Percentiles rank a stretch among this genome's conserved stretches.
Evolutionary conservation across 2,329 filamentous ascomycete species (phyloP).

Genomic region (Aspergillus sp.): DNA sequence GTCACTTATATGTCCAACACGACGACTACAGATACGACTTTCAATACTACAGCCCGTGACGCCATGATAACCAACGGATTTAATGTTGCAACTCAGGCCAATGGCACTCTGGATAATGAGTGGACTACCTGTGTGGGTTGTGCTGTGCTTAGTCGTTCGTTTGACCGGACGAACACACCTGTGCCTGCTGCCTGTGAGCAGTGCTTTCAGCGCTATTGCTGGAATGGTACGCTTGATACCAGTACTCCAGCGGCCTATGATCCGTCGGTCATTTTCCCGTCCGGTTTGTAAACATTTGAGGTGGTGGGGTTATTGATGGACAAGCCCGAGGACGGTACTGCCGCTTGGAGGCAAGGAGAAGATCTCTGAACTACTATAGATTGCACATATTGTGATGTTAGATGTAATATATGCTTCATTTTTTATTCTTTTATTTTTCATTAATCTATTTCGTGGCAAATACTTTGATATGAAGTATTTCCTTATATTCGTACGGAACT

Average conservation of each 20-base stretch:
- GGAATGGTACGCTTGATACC: constrained; percentile 69
- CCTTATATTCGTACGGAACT: too few relatives aligned
- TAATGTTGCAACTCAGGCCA: constrained; percentile 75
- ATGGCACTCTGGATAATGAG: constrained; percentile 67
- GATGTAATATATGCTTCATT: too few relatives aligned
- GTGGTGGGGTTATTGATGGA: too few relatives aligned
- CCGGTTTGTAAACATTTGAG: too few relatives aligned
- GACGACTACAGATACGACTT: constrained; percentile 69
- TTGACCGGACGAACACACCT: constrained; percentile 65
- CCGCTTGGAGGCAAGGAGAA: too few relatives aligned
- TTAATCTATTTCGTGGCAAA: too few relatives aligned
- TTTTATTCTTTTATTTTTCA: too few relatives aligned
- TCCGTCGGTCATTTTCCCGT: not conserved
- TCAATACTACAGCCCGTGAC: constrained; percentile 67
- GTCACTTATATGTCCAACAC: constrained; percentile 75
- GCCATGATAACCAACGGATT: constrained; percentile 81
- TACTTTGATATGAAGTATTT: too few relatives aligned
- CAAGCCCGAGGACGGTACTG: too few relatives aligned
- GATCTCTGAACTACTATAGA: too few relatives aligned
- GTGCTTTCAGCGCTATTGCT: constrained; percentile 83
- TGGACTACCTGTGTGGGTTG: constrained; percentile 85
- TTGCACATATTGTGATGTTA: too few relatives aligned
- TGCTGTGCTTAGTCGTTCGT: constrained; percentile 73
- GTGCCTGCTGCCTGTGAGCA: constrained; percentile 68
- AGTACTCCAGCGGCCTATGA: not conserved